Percentiles rank a stretch among this genome's conserved stretches.
Conservation (phyloP, 2,329 filamentous ascomycete species). For the Albophoma yamanashiensis region DNA sequence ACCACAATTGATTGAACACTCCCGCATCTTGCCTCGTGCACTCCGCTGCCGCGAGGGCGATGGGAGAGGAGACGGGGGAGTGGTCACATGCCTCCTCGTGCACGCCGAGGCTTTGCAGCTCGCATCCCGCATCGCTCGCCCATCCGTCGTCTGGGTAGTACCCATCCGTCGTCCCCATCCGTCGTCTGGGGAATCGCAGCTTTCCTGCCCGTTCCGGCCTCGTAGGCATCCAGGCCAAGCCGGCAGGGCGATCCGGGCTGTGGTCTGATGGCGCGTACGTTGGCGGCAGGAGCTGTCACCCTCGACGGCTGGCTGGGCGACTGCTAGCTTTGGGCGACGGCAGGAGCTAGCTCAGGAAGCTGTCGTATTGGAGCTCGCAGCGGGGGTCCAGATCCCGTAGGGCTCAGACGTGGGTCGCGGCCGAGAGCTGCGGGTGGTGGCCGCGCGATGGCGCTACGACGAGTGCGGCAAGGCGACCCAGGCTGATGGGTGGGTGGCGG, state of each 20-base stretch:
- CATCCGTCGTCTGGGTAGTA: no score
- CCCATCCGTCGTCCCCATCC: no score
- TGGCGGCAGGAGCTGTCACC: background rate
- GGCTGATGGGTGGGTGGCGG: background rate
- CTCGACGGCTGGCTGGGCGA: background rate
- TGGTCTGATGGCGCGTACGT: background rate
- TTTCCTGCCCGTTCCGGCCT: no score
- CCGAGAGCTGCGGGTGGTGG: background rate
- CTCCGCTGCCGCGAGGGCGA: no score
- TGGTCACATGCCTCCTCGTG: no score
- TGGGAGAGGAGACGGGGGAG: no score
- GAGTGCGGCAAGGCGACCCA: background rate
- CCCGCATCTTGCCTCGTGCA: no score
- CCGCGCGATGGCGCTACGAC: background rate
- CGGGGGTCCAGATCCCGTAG: background rate
- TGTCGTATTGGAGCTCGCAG: no score
- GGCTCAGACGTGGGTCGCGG: background rate
- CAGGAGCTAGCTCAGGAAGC: background rate
- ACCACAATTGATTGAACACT: no score
- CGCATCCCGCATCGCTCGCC: background rate
- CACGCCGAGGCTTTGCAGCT: no score
- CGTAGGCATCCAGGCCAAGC: background rate
- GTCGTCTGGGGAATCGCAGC: no score
- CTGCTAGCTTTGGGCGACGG: background rate
- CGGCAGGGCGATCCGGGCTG: background rate